Percentiles rank a stretch among this genome's conserved stretches.
These are phyloP conservation scores for Sicyos baderoa DNA, from an alignment of 306 rosid species.

Conservation along the genomic window DNA sequence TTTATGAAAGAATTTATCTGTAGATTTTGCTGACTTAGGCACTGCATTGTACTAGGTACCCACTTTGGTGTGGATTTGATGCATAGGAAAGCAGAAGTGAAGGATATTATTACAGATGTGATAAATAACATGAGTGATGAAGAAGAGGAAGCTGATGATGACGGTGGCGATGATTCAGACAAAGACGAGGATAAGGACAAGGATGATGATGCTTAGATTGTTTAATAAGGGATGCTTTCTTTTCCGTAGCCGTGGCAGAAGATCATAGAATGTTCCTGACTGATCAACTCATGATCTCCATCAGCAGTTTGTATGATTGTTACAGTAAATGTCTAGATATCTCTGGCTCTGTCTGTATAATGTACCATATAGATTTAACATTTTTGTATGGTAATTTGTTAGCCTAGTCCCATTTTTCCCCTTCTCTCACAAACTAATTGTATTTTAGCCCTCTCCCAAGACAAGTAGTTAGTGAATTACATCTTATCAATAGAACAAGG, in stretches of 20 bases:
- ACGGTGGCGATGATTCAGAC: slow-evolving; percentile 38
- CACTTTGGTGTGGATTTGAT: slow-evolving; percentile 86
- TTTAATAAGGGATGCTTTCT: slow-evolving; percentile 6
- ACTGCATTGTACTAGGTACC: slow-evolving; percentile 42
- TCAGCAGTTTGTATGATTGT: slow-evolving; percentile 18
- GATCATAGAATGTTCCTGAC: not conserved
- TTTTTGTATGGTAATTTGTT: slow-evolving; percentile 12
- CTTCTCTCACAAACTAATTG: slow-evolving; percentile 12
- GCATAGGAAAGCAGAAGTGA: slow-evolving; percentile 97
- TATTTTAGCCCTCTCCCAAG: slow-evolving; percentile 16
- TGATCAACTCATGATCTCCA: slow-evolving; percentile 15
- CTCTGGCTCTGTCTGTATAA: slow-evolving; percentile 18
- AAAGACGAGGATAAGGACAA: slow-evolving; percentile 23
- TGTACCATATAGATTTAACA: slow-evolving; percentile 18
- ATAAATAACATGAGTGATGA: slow-evolving; percentile 92
- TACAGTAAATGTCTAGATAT: slow-evolving; percentile 13
- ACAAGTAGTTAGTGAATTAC: slow-evolving; percentile 9
- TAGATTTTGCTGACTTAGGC: slow-evolving; percentile 20
- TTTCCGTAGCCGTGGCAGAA: not conserved
- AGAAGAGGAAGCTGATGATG: slow-evolving; percentile 43
- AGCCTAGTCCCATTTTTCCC: slow-evolving; percentile 17
- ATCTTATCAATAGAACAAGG: not conserved
- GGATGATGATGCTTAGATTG: slow-evolving; percentile 21
- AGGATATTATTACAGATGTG: slow-evolving; percentile 92
- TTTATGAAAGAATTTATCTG: not conserved